Evolutionary conservation across 441 rosid genomes (phyloP), one percentile per base, ranked within the genome.

Genomic region (Omphalea diandra): DNA sequence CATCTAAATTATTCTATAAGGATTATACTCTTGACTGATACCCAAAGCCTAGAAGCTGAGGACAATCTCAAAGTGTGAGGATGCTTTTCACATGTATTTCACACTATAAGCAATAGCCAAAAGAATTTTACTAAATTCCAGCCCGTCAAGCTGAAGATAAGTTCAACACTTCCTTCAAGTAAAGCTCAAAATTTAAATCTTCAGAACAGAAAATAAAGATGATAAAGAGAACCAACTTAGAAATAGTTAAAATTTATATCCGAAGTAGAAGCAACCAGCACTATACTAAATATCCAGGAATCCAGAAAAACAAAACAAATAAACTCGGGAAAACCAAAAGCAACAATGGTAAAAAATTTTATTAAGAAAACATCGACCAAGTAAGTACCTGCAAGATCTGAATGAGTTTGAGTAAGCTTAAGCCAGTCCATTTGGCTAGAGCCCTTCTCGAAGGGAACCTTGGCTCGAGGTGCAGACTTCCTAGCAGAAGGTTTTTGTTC

Each of bases 361-460:
- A 36, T 24, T 44, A 52, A 6, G 32, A 20, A 38, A 2, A 60
- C 43, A 24, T 12, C 38, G 22, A n/a, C 17, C 9, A n/a, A 40
- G 59, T 75, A 18, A 41, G n/a, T 76, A 95, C 99, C 98, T 70
- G 99, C 98, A 80, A 93, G 95, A 81, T 90, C 99, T 26, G 98
- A 92, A 80, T 89, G 95, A 4, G 90, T 89, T 63, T 74, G 79
- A 68, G 90, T 82, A 68, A 89, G 89, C 83, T 84, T 87, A 55
- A 95, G 79, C 98, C 97, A 90, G 68, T 95, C 97, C 94, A 88
- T 88, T 73, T 84, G 97, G 83, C 97, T 95, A 73, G 83, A 87
- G 22, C 98, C 97, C 68, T 89, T 93, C 84, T 95, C 98, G 65
- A 89, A 95, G 10, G 98, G 97, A 72, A 93, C 88, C 85, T 93